phyloP scores from a whole-genome alignment of 148 eudicot genomes.

The Camellia japonica region DNA sequence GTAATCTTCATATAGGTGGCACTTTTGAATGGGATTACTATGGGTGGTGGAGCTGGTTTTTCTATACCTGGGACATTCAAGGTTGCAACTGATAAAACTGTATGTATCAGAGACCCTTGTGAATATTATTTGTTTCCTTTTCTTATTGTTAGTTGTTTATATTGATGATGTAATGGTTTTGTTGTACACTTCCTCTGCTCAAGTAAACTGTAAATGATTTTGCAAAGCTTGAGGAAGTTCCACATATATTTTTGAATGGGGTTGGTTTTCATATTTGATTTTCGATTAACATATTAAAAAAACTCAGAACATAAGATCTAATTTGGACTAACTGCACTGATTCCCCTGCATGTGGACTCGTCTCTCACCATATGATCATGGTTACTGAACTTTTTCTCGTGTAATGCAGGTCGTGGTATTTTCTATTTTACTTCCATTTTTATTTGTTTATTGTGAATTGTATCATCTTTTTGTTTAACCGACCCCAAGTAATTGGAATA shows the following conservation, averaged over 20 bases:
- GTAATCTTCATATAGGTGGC: conserved; percentile 57
- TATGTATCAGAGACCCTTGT: conserved; percentile 27
- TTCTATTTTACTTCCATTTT: not conserved
- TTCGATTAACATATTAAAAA: not conserved
- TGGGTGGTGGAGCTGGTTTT: conserved; percentile 93
- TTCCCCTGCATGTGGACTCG: not conserved
- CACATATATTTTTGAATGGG: not conserved
- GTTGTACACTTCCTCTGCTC: not conserved
- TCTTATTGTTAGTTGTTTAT: not conserved
- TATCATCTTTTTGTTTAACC: not conserved
- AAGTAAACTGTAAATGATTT: not conserved
- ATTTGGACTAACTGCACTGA: not conserved
- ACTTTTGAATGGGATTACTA: conserved; percentile 73
- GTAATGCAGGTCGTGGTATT: too few relatives aligned
- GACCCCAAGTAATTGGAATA: too few relatives aligned
- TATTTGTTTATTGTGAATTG: not conserved
- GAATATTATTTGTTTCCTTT: not conserved
- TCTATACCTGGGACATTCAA: conserved; percentile 87
- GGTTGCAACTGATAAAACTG: conserved; percentile 87
- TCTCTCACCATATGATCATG: not conserved
- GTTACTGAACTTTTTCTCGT: not conserved
- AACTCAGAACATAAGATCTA: not conserved
- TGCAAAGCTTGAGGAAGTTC: not conserved
- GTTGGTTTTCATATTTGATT: not conserved
- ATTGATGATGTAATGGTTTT: not conserved